phyloP scores from a whole-genome alignment of 176 grass and related monocot species.

The Aegilops longissima region DNA sequence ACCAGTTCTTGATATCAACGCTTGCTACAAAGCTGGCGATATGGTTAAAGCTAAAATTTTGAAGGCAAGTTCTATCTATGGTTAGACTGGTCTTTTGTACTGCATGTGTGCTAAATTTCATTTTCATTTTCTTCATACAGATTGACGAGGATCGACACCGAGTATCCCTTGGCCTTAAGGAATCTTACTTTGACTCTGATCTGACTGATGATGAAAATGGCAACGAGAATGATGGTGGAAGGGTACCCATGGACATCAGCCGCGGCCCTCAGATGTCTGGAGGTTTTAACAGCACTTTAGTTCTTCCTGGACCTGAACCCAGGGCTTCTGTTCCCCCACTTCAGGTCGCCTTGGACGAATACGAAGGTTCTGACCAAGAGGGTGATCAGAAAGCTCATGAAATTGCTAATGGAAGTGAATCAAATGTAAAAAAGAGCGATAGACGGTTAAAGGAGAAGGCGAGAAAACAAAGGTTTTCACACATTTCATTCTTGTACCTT shows the following conservation, averaged over 20 bases:
- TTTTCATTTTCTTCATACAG: conserved; percentile 38
- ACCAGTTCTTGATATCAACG: conserved; percentile 65
- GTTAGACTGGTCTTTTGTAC: not conserved
- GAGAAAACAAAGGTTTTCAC: conserved; percentile 69
- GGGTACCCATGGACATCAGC: conserved; percentile 29
- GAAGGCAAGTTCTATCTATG: conserved; percentile 49
- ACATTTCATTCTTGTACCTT: conserved; percentile 30
- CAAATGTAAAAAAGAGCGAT: conserved; percentile 54
- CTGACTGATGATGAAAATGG: conserved; percentile 22
- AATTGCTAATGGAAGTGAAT: conserved; percentile 35
- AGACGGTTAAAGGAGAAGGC: conserved; percentile 69
- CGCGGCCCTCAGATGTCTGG: conserved; percentile 11
- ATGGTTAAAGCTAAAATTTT: conserved; percentile 80
- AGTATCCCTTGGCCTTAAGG: conserved; percentile 88
- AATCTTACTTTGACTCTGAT: conserved; percentile 64
- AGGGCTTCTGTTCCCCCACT: conserved; percentile 60
- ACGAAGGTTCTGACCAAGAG: conserved; percentile 76
- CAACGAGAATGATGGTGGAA: conserved; percentile 32
- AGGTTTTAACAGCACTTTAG: conserved; percentile 29
- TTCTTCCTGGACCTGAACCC: conserved; percentile 42
- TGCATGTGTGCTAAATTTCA: conserved; percentile 11
- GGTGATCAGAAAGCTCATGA: conserved; percentile 34
- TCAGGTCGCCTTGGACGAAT: conserved; percentile 73
- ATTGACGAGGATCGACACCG: conserved; percentile 66
- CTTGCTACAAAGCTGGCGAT: conserved; percentile 71